Conservation (phyloP, 176 grass and related monocot species). For the Eragrostis curvula region DNA sequence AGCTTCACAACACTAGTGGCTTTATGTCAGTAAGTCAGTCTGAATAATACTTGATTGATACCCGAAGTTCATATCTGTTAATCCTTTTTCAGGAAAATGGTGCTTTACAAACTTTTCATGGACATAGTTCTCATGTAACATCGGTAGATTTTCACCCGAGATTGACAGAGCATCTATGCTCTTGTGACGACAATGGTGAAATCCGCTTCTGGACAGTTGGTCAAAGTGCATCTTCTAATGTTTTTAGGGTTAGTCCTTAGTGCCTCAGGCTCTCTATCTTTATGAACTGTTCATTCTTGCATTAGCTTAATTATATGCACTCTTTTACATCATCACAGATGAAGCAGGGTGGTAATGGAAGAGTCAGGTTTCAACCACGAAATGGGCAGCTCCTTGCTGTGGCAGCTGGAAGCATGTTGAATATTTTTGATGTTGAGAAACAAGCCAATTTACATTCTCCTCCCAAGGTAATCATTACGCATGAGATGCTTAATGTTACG, state of each 20-base stretch:
- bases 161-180: constrained; percentile 58
- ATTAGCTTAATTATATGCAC: constrained; percentile 19
- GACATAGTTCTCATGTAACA: constrained; percentile 70
- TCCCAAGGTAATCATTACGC: constrained; percentile 60
- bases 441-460: constrained; percentile 44
- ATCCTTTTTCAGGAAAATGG: constrained; percentile 52
- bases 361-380: constrained; percentile 87
- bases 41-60: constrained; percentile 10
- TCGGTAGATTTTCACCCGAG: constrained; percentile 84
- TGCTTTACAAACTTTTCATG: constrained; percentile 56
- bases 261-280: background rate
- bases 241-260: constrained; percentile 58
- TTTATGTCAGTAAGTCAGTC: background rate
- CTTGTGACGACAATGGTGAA: constrained; percentile 73
- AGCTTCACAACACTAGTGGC: background rate
- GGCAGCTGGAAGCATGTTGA: constrained; percentile 68
- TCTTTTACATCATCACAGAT: constrained; percentile 33
- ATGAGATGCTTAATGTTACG: background rate
- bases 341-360: constrained; percentile 70
- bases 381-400: constrained; percentile 83
- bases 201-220: constrained; percentile 71
- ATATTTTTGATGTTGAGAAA: constrained; percentile 82
- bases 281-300: background rate
- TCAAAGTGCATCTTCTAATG: constrained; percentile 41
- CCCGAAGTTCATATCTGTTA: constrained; percentile 9